Base-by-base conservation (phyloP, 441 rosid species). In the Gossypium lobatum region DNA sequence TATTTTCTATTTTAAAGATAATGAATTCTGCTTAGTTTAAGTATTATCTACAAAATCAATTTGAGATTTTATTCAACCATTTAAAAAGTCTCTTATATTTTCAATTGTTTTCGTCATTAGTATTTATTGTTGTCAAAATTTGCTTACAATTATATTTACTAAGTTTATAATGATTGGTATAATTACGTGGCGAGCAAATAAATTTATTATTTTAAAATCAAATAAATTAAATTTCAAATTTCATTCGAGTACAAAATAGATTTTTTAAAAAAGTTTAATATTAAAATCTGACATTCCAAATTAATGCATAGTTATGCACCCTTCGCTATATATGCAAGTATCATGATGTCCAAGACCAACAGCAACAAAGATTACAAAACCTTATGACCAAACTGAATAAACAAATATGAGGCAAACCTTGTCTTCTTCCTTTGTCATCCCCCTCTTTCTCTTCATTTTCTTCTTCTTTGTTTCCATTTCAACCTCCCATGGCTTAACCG, bases 381-480 rank as follows among this genome's bases (percentile, higher is more conserved):
- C 2, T 53, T 4, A 66, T 21, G 31, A 66, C 11, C 2, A 14
- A 7, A 53, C 2, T 6, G 2, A 11, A 10, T 6, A 16, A 62
- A 75, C 13, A 55, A 1, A 9, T 18, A 55, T 55, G 75, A 42
- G 18, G 63, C 59, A 16, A 23, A 79, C 76, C 80, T 76, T 5
- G 3, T 6, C 62, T 31, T 70, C 64, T 39, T 70, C 18, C 42
- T 55, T 13, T 10, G 17, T 10, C 18, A 75, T n/a, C n/a, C 50
- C 62, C 13, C 60, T 71, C 72, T 14, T 37, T 23, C 58, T 26
- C 52, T 59, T 57, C 74, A 3, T 42, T 37, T 4, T 28, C 53
- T 9, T 83, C 81, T 48, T 79, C 72, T 5, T 75, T 10, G 39
- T 71, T 55, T 17, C 50, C 70, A 21, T 46, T 23, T 70, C 20